Conservation (phyloP, 2,329 filamentous ascomycete species). For the Exophiala alcalophila region DNA sequence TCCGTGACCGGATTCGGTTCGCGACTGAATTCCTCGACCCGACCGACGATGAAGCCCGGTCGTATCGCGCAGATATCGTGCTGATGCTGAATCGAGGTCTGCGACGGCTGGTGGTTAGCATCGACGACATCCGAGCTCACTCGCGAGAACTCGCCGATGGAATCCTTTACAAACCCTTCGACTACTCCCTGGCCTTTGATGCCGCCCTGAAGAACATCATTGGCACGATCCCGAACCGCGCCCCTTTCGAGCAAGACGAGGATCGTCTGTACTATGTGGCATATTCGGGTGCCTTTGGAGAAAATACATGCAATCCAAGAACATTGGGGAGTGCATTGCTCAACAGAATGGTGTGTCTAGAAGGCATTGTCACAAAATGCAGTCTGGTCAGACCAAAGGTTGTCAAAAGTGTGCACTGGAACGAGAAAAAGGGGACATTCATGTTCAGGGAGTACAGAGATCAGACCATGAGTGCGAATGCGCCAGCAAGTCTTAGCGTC, state of each 20-base stretch:
- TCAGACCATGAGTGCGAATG: conserved; percentile 91
- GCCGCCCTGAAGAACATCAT: conserved; percentile 85
- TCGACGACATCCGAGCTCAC: conserved; percentile 89
- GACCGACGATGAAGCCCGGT: conserved; percentile 46
- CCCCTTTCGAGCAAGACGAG: conserved; percentile 70
- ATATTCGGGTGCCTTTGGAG: conserved; percentile 93
- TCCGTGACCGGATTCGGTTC: conserved; percentile 76
- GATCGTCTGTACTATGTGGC: conserved; percentile 91
- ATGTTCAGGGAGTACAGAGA: conserved; percentile 88
- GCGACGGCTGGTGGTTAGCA: conserved; percentile 64
- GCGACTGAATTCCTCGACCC: conserved; percentile 94
- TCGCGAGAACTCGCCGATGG: conserved; percentile 76
- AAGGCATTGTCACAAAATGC: conserved; percentile 95
- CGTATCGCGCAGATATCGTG: conserved; percentile 87
- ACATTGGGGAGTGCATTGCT: conserved; percentile 85
- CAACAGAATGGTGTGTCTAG: conserved; percentile 94
- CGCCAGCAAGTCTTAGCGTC: conserved; percentile 81
- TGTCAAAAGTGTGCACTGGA: conserved; percentile 97
- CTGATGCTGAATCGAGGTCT: conserved; percentile 64
- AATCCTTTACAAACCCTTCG: conserved; percentile 81
- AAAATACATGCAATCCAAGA: conserved; percentile 90
- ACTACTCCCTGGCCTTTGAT: conserved; percentile 85
- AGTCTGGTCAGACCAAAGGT: conserved; percentile 94
- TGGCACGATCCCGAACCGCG: conserved; percentile 70
- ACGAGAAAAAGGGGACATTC: conserved; percentile 80